Conservation (phyloP, 1,284 basidiomycete species). For the Polyporus tsugae region DNA sequence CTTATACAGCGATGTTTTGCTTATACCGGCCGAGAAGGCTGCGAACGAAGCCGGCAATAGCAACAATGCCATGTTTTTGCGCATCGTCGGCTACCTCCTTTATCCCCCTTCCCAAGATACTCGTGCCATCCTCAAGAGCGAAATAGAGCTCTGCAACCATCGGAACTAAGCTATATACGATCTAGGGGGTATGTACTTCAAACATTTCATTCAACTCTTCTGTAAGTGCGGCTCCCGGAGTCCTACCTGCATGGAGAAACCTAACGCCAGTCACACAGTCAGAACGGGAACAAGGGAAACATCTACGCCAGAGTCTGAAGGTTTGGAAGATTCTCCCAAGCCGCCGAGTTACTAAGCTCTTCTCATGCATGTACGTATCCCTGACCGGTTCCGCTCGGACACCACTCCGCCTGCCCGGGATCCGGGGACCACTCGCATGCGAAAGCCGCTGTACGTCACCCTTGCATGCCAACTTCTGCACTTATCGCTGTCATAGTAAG, state of each 20-base stretch:
- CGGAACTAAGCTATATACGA: background rate
- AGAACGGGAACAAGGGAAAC: background rate
- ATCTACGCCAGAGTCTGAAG: background rate
- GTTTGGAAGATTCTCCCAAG: background rate
- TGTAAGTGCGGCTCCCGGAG: background rate
- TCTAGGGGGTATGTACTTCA: background rate
- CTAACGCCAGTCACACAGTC: background rate
- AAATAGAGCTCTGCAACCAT: background rate
- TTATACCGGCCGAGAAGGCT: conserved; percentile 5
- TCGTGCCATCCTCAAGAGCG: background rate
- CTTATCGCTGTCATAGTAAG: background rate
- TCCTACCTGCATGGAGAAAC: too few species aligned
- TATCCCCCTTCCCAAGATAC: background rate
- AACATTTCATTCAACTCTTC: background rate
- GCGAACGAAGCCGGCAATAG: background rate
- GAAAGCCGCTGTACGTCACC: background rate
- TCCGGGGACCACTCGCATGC: background rate
- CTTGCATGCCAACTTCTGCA: background rate
- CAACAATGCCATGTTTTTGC: background rate
- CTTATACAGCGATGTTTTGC: background rate
- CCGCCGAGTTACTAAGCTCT: background rate
- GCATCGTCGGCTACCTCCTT: conserved; percentile 1
- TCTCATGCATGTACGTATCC: background rate
- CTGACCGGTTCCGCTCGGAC: background rate
- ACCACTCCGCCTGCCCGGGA: background rate